phyloP scores from a whole-genome alignment of 108 stramenopile species.

The Fistulifera pelliculosa region DNA sequence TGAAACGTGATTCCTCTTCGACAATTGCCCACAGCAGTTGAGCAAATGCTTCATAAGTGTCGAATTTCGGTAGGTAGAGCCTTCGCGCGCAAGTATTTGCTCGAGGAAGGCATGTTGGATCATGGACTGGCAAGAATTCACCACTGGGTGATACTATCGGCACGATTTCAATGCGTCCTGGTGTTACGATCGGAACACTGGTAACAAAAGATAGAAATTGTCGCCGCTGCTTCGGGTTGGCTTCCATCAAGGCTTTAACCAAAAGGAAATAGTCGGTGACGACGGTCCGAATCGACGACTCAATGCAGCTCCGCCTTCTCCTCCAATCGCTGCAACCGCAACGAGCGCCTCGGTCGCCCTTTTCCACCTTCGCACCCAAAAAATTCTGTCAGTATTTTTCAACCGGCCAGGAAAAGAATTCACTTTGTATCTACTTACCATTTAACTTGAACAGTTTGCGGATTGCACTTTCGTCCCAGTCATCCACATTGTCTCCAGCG shows the following conservation, averaged over 20 bases:
- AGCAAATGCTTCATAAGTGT: slow-evolving; percentile 28
- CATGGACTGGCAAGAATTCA: slow-evolving; percentile 34
- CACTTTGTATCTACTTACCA: slow-evolving; percentile 4
- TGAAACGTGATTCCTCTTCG: slow-evolving; percentile 30
- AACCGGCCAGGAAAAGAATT: neutral
- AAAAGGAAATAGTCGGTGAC: slow-evolving; percentile 36
- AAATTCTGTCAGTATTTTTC: neutral
- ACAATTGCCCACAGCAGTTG: slow-evolving; percentile 32
- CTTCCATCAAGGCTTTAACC: slow-evolving; percentile 34
- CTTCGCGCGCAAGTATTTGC: slow-evolving; percentile 44
- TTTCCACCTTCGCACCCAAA: slow-evolving; percentile 13
- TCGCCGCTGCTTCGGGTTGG: slow-evolving; percentile 25
- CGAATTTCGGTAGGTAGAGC: slow-evolving; percentile 44
- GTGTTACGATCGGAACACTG: slow-evolving; percentile 45
- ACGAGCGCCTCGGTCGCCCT: slow-evolving; percentile 44
- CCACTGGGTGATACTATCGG: slow-evolving; percentile 35
- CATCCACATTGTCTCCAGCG: slow-evolving; percentile 34
- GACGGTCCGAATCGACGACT: slow-evolving; percentile 34
- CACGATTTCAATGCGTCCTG: slow-evolving; percentile 36
- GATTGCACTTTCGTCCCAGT: slow-evolving; percentile 34
- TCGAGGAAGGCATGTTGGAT: slow-evolving; percentile 31
- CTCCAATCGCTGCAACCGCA: slow-evolving; percentile 48
- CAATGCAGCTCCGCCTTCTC: slow-evolving; percentile 31
- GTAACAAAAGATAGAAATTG: slow-evolving; percentile 47
- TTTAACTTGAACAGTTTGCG: slow-evolving; percentile 36